Conservation (phyloP, 495 filamentous ascomycete species). For the Hyaloscypha hepaticicola region DNA sequence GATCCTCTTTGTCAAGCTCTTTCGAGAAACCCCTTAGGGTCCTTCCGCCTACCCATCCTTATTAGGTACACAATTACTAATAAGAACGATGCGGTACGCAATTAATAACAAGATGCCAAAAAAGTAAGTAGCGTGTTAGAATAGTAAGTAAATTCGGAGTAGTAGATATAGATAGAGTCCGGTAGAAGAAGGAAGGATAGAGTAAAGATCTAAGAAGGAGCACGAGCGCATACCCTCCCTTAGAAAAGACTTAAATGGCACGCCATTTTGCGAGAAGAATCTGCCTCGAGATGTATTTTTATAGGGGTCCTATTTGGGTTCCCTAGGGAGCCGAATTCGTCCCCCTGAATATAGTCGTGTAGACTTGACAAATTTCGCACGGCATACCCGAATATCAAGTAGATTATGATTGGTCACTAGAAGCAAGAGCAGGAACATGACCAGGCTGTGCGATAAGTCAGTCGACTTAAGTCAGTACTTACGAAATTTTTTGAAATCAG, state of each 20-base stretch:
- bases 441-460: too few species aligned
- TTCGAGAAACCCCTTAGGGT: background rate
- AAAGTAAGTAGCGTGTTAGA: background rate
- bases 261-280: background rate
- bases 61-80: too few species aligned
- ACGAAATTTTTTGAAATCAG: too few species aligned
- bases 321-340: conserved; percentile 1
- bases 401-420: conserved; percentile 6
- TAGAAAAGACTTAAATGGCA: too few species aligned
- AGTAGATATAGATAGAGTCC: background rate
- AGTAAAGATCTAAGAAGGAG: background rate
- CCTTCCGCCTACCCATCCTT: background rate
- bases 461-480: too few species aligned
- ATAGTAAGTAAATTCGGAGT: background rate
- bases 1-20: background rate
- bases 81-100: too few species aligned
- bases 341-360: conserved; percentile 3
- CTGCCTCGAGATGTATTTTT: background rate
- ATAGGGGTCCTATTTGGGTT: conserved; percentile 7
- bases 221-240: background rate
- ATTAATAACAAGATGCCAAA: too few species aligned
- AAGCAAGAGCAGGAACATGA: background rate
- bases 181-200: background rate
- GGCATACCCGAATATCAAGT: background rate
- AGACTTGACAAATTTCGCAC: conserved; percentile 5